Conservation (phyloP, 495 filamentous ascomycete species). For the Penicillium odoratum region DNA sequence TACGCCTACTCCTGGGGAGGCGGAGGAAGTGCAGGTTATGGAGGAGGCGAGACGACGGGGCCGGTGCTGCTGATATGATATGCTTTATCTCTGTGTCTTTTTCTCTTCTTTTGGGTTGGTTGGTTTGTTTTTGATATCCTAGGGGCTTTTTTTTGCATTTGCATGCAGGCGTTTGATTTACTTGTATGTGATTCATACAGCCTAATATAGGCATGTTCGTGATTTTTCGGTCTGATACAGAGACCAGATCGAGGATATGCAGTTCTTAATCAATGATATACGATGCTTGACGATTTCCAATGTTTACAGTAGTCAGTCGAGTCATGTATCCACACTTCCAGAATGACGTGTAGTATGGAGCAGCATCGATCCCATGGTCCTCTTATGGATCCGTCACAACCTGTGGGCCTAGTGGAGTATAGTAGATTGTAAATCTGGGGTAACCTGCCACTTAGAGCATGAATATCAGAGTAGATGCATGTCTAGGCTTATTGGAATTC, state of each 20-base stretch:
- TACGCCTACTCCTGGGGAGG: conserved; percentile 41
- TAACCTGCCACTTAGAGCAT: neutral
- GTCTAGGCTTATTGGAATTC: neutral
- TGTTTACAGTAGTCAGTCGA: neutral
- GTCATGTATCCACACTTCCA: neutral
- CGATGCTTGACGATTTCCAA: too few species aligned
- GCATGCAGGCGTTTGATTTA: conserved; percentile 1
- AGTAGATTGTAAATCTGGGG: neutral
- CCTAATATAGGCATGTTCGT: neutral
- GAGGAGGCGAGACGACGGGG: conserved; percentile 29
- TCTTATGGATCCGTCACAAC: neutral
- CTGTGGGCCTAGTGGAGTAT: neutral
- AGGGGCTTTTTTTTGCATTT: conserved; percentile 4
- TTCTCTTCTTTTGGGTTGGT: neutral
- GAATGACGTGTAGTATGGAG: neutral
- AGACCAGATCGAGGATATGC: neutral
- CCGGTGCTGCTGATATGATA: conserved; percentile 41
- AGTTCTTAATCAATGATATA: too few species aligned
- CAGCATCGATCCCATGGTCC: neutral
- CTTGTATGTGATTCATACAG: neutral
- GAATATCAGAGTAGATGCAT: neutral
- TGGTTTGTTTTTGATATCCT: neutral
- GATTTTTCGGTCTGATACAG: neutral
- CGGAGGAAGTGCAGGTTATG: conserved; percentile 29
- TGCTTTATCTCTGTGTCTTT: conserved; percentile 24